Evolutionary conservation across 2,329 filamentous ascomycete species (phyloP).

Genomic region (Plenodomus biglobosus): DNA sequence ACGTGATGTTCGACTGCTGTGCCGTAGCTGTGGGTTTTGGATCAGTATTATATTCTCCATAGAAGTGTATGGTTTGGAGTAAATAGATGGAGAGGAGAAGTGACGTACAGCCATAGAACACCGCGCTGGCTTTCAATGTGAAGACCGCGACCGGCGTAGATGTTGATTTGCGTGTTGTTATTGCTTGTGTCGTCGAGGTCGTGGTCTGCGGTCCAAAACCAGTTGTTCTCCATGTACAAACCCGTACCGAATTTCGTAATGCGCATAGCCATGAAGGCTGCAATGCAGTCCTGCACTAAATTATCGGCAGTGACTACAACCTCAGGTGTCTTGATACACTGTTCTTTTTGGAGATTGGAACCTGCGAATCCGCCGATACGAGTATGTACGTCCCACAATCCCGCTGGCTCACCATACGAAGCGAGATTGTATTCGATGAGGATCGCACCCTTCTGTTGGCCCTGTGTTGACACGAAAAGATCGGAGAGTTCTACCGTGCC

Average conservation of each 20-base stretch:
- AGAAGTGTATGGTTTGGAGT: constrained; percentile 43
- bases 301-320: constrained; percentile 52
- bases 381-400: constrained; percentile 85
- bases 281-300: constrained; percentile 67
- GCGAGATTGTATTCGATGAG: constrained; percentile 74
- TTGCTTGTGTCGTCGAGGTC: constrained; percentile 75
- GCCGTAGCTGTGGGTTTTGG: constrained; percentile 55
- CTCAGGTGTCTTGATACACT: constrained; percentile 74
- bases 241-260: constrained; percentile 56
- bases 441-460: constrained; percentile 66
- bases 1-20: constrained; percentile 65
- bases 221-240: constrained; percentile 83
- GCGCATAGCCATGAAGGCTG: constrained; percentile 61
- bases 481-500: constrained; percentile 72
- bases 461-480: constrained; percentile 69
- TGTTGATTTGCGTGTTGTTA: constrained; percentile 65
- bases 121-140: constrained; percentile 62
- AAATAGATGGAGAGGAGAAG: constrained; percentile 44
- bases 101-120: constrained; percentile 54
- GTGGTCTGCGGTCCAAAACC: constrained; percentile 84
- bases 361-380: constrained; percentile 80
- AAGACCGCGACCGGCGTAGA: constrained; percentile 85
- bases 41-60: neutral
- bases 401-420: constrained; percentile 61
- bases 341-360: constrained; percentile 73